A percentile compares a stretch with the other conserved stretches of the same genome.
These are phyloP conservation scores for Solanum neorickii DNA, from an alignment of 257 asterid species.

Conservation along the genomic window DNA sequence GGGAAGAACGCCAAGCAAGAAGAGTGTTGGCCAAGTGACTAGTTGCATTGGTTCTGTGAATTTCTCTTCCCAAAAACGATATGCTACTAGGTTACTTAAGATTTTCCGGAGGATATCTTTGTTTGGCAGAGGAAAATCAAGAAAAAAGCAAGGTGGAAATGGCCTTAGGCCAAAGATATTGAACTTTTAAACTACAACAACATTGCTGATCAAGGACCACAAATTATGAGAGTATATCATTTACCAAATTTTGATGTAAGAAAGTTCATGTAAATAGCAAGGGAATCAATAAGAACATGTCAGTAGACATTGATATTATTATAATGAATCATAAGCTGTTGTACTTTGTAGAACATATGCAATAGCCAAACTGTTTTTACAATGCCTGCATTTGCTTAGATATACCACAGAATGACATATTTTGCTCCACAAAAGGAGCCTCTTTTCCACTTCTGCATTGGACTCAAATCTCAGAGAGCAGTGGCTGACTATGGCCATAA, in stretches of 20 bases:
- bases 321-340: neutral
- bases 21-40: conserved; percentile 28
- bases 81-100: conserved; percentile 36
- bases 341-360: neutral
- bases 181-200: neutral
- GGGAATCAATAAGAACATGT: neutral
- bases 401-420: neutral
- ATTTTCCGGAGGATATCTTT: conserved; percentile 32
- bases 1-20: conserved; percentile 33
- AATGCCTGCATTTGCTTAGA: neutral
- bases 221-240: neutral
- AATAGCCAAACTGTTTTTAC: neutral
- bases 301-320: neutral
- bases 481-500: neutral
- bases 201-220: neutral
- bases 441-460: neutral
- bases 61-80: conserved; percentile 43
- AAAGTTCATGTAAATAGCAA: neutral
- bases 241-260: neutral
- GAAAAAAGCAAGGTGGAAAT: conserved; percentile 12
- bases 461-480: neutral
- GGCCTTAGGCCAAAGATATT: conserved; percentile 5
- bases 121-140: conserved; percentile 43
- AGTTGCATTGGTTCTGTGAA: conserved; percentile 47
- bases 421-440: neutral